phyloP scores from a whole-genome alignment of 352 stramenopile genomes.

The Globisporangium orthogonon region DNA sequence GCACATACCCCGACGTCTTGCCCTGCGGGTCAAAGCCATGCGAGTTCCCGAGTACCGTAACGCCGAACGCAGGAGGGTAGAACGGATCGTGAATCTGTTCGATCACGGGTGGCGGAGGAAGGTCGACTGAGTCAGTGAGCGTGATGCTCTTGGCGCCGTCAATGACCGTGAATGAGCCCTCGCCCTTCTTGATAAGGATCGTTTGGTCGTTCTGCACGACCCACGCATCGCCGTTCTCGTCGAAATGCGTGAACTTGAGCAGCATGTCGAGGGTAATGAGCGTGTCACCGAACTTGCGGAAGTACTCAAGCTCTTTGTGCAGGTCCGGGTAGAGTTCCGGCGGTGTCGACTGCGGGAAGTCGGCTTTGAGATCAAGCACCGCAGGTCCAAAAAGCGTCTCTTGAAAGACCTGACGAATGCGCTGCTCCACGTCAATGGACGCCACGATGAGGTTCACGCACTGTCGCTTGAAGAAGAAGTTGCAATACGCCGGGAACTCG shows the following conservation, averaged over 20 bases:
- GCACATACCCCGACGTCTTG: slow-evolving; percentile 92
- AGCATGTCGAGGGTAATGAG: slow-evolving; percentile 87
- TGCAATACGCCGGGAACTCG: slow-evolving; percentile 97
- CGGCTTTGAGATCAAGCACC: slow-evolving; percentile 59
- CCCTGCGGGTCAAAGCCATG: slow-evolving; percentile 94
- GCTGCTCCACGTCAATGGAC: slow-evolving; percentile 65
- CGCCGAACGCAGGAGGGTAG: slow-evolving; percentile 92
- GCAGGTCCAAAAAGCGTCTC: slow-evolving; percentile 84
- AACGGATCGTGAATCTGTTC: slow-evolving; percentile 65
- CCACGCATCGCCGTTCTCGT: slow-evolving; percentile 49
- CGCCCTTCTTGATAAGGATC: slow-evolving; percentile 63
- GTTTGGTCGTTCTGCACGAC: slow-evolving; percentile 55
- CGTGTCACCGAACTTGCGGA: slow-evolving; percentile 87
- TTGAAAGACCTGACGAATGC: slow-evolving; percentile 85
- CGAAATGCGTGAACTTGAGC: slow-evolving; percentile 85
- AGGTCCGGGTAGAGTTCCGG: slow-evolving; percentile 62
- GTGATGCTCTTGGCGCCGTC: slow-evolving; percentile 53
- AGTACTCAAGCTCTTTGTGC: slow-evolving; percentile 84
- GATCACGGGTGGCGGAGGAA: slow-evolving; percentile 34
- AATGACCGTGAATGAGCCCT: slow-evolving; percentile 55
- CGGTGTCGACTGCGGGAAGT: slow-evolving; percentile 67
- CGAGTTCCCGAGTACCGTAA: slow-evolving; percentile 94
- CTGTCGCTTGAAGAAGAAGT: slow-evolving; percentile 93
- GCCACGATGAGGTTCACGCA: slow-evolving; percentile 84
- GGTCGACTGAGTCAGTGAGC: slow-evolving; percentile 47